Evolutionary conservation across 768 basidiomycete species (phyloP), one percentile per base, ranked within the genome.

Genomic region (Suillus variegatus): DNA sequence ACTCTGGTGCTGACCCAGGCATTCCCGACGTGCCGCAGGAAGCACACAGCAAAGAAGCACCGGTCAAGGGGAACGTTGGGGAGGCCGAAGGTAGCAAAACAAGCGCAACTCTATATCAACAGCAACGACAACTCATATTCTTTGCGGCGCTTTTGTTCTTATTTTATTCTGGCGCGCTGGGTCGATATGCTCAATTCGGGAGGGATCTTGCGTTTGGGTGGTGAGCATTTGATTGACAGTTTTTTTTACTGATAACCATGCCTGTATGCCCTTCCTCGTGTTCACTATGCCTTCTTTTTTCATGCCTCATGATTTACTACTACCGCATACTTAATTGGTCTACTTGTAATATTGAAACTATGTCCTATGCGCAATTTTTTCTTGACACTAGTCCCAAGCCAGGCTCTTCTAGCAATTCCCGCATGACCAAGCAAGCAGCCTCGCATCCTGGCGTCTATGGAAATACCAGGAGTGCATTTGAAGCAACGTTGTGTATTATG

Each of bases 151-250:
- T 58, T 40, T 28, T 58, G 18, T 58, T 41, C 6, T 41, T 58
- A 12, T 41, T 41, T 12, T 41, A 41, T 25, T 41, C 57, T 18
- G 57, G 57, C 3, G 57, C 57, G 25, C 57, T 58, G 40, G 40
- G 40, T 58, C 57, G 57, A 58, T 58, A 58, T 41, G 8, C 40
- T 7, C 38, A 20, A 18, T 18, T 58, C 6, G 57, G 57, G 40
- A 58, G 57, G 18, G 57, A 58, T n/a, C 57, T 58, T 28, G 40
- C 36, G 3, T 28, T 41, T 58, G 57, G 57, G 25, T 58, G 40
- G 57, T 58, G 57, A 58, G 16, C 25, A 18, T 40, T 41, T 40
- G 57, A 51, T 28, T 12, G 57, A 22, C 8, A 4, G 10, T 10
- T 28, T 41, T 38, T 32, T 58, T 10, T 20, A 2, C 10, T 25